Conservation (phyloP, 345 rosid genomes). For the Populus deltoides region DNA sequence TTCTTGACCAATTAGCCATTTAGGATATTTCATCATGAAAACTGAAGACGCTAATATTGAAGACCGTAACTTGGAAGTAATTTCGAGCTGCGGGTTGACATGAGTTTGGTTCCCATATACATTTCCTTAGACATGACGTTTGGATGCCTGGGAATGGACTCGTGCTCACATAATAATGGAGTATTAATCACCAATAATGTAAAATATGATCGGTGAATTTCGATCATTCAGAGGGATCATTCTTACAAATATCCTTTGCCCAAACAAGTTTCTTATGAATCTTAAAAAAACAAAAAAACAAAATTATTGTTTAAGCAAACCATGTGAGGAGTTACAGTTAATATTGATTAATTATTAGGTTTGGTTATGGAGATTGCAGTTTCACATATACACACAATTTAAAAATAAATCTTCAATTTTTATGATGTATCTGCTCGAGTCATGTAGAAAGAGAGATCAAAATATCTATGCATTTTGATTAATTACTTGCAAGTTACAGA, state of each 20-base stretch:
- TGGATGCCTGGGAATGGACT: neutral
- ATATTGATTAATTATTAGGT: neutral
- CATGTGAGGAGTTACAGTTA: neutral
- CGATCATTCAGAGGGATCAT: too few species aligned
- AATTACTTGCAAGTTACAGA: conserved; percentile 14
- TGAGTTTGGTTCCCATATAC: neutral
- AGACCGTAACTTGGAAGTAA: too few species aligned
- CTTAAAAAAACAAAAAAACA: too few species aligned
- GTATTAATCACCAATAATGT: neutral
- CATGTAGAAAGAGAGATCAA: neutral
- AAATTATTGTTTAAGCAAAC: too few species aligned
- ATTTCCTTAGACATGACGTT: neutral
- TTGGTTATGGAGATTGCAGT: neutral
- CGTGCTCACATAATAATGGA: neutral
- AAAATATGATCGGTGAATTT: neutral
- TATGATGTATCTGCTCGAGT: neutral
- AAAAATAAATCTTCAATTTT: neutral
- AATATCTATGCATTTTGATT: conserved; percentile 5
- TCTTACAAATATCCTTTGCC: too few species aligned
- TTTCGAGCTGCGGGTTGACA: too few species aligned
- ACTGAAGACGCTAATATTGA: too few species aligned
- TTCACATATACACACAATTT: neutral
- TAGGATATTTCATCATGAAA: neutral
- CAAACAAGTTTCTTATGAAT: too few species aligned
- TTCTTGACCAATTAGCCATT: too few species aligned